Percentiles rank a stretch among this genome's conserved stretches.
These are phyloP conservation scores for Ceratobasidium sp. DNA, from an alignment of 1,284 basidiomycete genomes.

Conservation along the genomic window DNA sequence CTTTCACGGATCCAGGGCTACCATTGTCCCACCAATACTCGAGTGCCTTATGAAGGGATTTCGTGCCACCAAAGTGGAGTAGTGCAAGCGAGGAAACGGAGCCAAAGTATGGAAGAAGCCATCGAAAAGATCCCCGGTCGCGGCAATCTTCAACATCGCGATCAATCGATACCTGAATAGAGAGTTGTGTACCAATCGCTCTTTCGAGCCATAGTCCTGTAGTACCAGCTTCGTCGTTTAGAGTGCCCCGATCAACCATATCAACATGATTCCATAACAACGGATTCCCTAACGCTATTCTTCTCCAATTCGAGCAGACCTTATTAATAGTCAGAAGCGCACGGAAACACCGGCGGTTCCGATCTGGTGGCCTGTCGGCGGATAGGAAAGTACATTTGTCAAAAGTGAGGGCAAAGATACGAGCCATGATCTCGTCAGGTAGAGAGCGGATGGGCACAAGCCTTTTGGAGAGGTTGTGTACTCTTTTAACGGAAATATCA, in stretches of 20 bases:
- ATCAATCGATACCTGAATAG: not conserved
- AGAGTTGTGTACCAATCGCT: not conserved
- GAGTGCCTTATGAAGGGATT: no score
- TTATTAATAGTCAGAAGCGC: not conserved
- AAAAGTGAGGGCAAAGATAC: not conserved
- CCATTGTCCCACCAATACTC: no score
- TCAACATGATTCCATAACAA: not conserved
- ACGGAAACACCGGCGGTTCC: no score
- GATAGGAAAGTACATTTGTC: not conserved
- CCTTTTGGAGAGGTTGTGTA: no score
- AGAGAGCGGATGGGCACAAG: not conserved
- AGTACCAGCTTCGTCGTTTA: not conserved
- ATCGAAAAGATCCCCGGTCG: not conserved
- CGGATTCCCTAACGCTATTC: not conserved
- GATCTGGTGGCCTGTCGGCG: no score
- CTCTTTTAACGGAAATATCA: no score
- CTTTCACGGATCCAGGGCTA: no score
- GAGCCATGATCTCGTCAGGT: not conserved
- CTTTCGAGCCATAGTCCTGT: not conserved
- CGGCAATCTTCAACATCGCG: no score
- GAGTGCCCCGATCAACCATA: not conserved
- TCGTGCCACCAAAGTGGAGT: no score
- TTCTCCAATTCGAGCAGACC: constrained; percentile 4
- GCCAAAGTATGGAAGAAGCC: not conserved
- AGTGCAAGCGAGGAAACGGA: not conserved